phyloP scores from a whole-genome alignment of 2,329 filamentous ascomycete genomes.

The Myriosclerotinia curreyana region DNA sequence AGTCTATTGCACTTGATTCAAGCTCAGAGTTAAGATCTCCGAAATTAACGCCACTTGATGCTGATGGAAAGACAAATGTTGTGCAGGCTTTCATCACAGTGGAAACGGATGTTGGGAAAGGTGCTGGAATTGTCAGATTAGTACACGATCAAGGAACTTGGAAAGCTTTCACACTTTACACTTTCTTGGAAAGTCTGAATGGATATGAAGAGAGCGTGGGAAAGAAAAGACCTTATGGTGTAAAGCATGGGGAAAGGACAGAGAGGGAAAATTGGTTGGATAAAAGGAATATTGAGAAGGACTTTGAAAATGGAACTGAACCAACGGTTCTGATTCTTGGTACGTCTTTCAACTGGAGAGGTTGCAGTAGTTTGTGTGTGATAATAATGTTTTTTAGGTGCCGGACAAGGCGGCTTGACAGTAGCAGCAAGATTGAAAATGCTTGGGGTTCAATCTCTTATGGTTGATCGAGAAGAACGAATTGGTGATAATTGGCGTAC shows the following conservation, averaged over 20 bases:
- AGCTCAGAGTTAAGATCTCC: slow-evolving; percentile 27
- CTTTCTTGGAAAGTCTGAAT: slow-evolving; percentile 53
- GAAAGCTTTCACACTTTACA: slow-evolving; percentile 65
- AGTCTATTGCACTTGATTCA: slow-evolving; percentile 41
- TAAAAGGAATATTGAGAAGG: slow-evolving; percentile 46
- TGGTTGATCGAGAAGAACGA: slow-evolving; percentile 56
- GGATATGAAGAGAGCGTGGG: slow-evolving; percentile 52
- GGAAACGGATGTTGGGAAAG: slow-evolving; percentile 52
- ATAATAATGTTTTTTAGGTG: slow-evolving; percentile 53
- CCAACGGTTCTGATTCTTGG: slow-evolving; percentile 62
- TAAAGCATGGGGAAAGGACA: slow-evolving; percentile 51
- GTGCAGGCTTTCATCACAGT: slow-evolving; percentile 57
- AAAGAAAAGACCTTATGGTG: slow-evolving; percentile 52
- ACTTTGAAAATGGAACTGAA: slow-evolving; percentile 42
- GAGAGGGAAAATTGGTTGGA: slow-evolving; percentile 61
- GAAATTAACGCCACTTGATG: slow-evolving; percentile 47
- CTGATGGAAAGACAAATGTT: slow-evolving; percentile 42
- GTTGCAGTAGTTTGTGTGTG: slow-evolving; percentile 24
- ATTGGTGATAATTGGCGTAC: slow-evolving; percentile 64
- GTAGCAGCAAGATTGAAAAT: slow-evolving; percentile 58
- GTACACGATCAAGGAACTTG: slow-evolving; percentile 44
- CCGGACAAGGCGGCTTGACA: slow-evolving; percentile 59
- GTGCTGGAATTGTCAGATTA: slow-evolving; percentile 55
- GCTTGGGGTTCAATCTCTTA: slow-evolving; percentile 52
- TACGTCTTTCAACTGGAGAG: slow-evolving; percentile 37